Evolutionary conservation across 2,329 filamentous ascomycete genomes (phyloP), one percentile per base, ranked within the genome.

Genomic region (Monilinia fructicola): DNA sequence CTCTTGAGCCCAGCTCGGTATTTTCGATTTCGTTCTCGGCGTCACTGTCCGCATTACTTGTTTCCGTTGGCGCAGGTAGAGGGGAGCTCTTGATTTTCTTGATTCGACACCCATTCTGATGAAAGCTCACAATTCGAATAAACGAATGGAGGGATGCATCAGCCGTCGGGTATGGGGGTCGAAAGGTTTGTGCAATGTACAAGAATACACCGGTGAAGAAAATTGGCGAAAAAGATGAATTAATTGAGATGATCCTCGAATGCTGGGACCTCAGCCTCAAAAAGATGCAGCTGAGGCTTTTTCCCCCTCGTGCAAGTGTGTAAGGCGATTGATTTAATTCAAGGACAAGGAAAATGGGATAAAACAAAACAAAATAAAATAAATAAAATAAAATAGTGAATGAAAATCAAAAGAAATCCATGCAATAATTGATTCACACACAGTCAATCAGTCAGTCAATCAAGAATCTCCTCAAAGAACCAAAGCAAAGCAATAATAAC

Each of bases 41-140:
- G 68, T 83, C 83, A 68, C 82, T 83, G 68, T 83, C 71, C 35
- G 64, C 53, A 23, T 35, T 60, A 26, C 64, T 65, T 76, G 89
- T 89, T 79, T 92, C 90, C 77, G 91, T 94, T 71, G 91, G 91
- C 74, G 89, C 89, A 76, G 91, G 91, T 76, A 93, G 83, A 74
- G 90, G 90, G 87, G 87, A 73, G 82, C 81, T 85, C 76, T 81
- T 69, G 82, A 80, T 85, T 76, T 81, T 69, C 68, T 70, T 44
- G 70, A 71, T 58, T 77, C 74, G 68, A 71, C 71, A 68, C 74
- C 76, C 76, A 77, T 77, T 69, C 55, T 75, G 70, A 53, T 53
- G 31, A 54, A 26, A 53, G 54, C 46, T 65, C 64, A 65, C 64
- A 54, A 54, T 38, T 53, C 55, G 46, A 26, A 60, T 61, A 40